Conservation (phyloP, 305 asterid species). For the Striga hermonthica region DNA sequence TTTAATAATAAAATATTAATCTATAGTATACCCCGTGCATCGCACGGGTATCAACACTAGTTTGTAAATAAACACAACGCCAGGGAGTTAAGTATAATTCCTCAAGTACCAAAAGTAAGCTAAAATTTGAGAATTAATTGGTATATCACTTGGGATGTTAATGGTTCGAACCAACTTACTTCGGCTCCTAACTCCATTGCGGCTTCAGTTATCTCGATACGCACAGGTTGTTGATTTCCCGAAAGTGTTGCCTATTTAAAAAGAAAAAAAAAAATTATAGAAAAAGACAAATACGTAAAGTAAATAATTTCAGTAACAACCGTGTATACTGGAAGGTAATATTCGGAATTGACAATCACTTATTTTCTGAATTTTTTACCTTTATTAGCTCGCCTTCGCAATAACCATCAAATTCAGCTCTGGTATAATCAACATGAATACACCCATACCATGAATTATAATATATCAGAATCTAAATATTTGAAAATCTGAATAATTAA, state of each 20-base stretch:
- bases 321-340: background rate
- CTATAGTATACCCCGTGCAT: too few species aligned
- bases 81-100: too few species aligned
- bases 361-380: slow-evolving; percentile 42
- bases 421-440: slow-evolving; percentile 38
- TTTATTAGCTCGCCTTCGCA: slow-evolving; percentile 85
- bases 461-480: slow-evolving; percentile 13
- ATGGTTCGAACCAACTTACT: slow-evolving; percentile 42
- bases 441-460: slow-evolving; percentile 19
- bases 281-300: too few species aligned
- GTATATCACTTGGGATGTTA: background rate
- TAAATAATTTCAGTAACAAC: too few species aligned
- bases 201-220: slow-evolving; percentile 91
- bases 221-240: slow-evolving; percentile 89
- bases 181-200: slow-evolving; percentile 93
- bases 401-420: slow-evolving; percentile 96
- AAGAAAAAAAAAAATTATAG: too few species aligned
- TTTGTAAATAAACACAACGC: too few species aligned
- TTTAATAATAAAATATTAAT: too few species aligned
- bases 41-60: too few species aligned
- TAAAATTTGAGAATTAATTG: too few species aligned
- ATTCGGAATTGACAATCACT: slow-evolving; percentile 12
- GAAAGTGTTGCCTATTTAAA: slow-evolving; percentile 68
- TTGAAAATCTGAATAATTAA: background rate
- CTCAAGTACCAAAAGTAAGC: too few species aligned